A percentile compares a stretch with the other conserved stretches of the same genome.
Evolutionary conservation across 495 filamentous ascomycete genomes (phyloP).

Genomic region (Staphylotrichum longicolle): DNA sequence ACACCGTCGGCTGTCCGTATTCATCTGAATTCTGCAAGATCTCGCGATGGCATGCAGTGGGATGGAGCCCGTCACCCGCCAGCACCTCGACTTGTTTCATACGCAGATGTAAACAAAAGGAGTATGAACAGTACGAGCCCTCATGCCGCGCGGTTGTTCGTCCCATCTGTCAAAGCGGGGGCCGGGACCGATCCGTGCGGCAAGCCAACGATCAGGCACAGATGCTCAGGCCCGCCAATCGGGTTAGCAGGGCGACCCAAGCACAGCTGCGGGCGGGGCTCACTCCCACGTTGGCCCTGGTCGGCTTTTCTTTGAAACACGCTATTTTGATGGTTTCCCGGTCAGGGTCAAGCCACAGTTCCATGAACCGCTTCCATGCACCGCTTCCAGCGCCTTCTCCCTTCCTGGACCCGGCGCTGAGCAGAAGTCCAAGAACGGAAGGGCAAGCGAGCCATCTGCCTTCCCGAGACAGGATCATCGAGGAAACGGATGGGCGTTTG

Average conservation of each 20-base stretch:
- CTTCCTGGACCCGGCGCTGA: background rate
- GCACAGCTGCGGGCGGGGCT: background rate
- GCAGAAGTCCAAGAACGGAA: background rate
- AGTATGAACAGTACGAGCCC: too few species aligned
- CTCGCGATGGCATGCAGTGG: too few species aligned
- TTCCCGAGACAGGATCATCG: conserved; percentile 3
- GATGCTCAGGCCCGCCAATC: background rate
- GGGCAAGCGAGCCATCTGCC: conserved; percentile 3
- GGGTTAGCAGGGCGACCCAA: background rate
- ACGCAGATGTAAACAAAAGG: too few species aligned
- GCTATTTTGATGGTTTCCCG: conserved; percentile 5
- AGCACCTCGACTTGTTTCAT: background rate
- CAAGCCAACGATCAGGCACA: conserved; percentile 2
- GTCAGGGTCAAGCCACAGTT: conserved; percentile 16
- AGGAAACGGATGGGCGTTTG: background rate
- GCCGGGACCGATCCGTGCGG: background rate
- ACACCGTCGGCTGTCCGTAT: too few species aligned
- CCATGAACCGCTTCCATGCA: conserved; percentile 4
- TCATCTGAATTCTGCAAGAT: too few species aligned
- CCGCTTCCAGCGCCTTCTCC: background rate
- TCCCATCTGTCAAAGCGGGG: conserved; percentile 9
- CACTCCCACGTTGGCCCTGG: background rate
- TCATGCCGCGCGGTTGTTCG: conserved; percentile 14
- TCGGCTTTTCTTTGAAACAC: conserved; percentile 11
- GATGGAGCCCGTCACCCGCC: background rate